Percentiles rank a stretch among this genome's conserved stretches.
phyloP scores from a whole-genome alignment of 768 basidiomycete genomes.

The Lactarius akahatsu region DNA sequence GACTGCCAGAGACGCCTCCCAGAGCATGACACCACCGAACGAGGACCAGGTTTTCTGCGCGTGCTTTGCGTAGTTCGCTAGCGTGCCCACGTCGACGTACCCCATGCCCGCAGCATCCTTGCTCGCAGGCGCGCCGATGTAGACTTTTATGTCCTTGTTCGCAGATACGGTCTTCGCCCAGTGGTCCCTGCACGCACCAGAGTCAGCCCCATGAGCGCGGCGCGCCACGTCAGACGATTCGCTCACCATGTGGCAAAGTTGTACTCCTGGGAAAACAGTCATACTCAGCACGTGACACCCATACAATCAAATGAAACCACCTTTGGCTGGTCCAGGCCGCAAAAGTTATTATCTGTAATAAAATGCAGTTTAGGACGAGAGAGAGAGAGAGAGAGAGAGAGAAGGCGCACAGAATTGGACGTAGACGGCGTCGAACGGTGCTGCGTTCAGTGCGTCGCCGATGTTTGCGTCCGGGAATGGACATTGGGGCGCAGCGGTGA shows the following conservation, averaged over 20 bases:
- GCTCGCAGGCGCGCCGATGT: conserved; percentile 47
- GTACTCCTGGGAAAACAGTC: conserved; percentile 44
- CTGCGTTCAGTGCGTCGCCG: conserved; percentile 37
- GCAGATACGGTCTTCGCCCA: conserved; percentile 46
- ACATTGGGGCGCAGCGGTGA: conserved; percentile 44
- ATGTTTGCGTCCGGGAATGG: conserved; percentile 40
- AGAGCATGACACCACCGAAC: conserved; percentile 49
- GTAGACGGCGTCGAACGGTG: conserved; percentile 42
- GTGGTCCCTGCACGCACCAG: conserved; percentile 41
- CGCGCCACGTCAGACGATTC: neutral
- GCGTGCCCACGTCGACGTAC: conserved; percentile 37
- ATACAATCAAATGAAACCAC: conserved; percentile 44
- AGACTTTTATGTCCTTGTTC: conserved; percentile 49
- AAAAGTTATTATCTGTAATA: conserved; percentile 45
- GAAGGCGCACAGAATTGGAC: conserved; percentile 50
- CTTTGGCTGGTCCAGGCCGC: conserved; percentile 45
- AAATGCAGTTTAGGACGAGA: conserved; percentile 1
- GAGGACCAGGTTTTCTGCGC: conserved; percentile 45
- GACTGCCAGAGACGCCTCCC: conserved; percentile 49
- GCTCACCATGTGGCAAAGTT: conserved; percentile 39
- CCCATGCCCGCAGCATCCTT: conserved; percentile 45
- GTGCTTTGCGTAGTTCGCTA: conserved; percentile 37
- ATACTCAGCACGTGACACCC: neutral
- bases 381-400: neutral
- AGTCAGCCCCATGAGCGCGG: neutral